phyloP scores from a whole-genome alignment of 345 rosid genomes.

The Brassica carinata region DNA sequence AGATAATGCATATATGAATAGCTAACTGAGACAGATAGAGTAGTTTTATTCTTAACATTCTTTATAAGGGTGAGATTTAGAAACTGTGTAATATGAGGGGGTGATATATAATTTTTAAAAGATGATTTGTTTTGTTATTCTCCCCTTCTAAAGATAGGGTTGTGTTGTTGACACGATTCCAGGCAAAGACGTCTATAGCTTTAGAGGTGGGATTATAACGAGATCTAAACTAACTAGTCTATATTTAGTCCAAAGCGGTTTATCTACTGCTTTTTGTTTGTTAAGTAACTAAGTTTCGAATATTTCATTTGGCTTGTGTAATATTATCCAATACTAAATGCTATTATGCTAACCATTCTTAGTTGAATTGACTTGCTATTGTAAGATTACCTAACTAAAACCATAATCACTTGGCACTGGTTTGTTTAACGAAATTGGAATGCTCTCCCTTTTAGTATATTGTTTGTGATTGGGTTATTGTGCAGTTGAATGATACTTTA shows the following conservation, averaged over 20 bases:
- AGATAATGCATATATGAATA: not conserved
- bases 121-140: not conserved
- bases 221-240: slow-evolving; percentile 25
- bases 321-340: not conserved
- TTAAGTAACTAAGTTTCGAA: not conserved
- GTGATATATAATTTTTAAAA: not conserved
- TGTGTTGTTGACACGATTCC: not conserved
- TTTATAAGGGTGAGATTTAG: not conserved
- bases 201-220: slow-evolving; percentile 9
- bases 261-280: not conserved
- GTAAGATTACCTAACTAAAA: not conserved
- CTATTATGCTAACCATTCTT: not conserved
- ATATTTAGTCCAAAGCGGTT: slow-evolving; percentile 18
- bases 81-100: slow-evolving; percentile 6
- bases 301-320: not conserved
- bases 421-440: slow-evolving; percentile 3
- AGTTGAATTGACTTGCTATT: slow-evolving; percentile 2
- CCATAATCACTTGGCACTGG: not conserved
- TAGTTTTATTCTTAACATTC: not conserved
- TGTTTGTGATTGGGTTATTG: not conserved
- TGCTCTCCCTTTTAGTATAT: not conserved
- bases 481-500: slow-evolving; percentile 9
- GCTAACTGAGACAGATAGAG: not conserved
- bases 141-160: not conserved
- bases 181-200: not conserved